phyloP scores from a whole-genome alignment of 73 alveolate genomes.

The Stentor roeselii region DNA sequence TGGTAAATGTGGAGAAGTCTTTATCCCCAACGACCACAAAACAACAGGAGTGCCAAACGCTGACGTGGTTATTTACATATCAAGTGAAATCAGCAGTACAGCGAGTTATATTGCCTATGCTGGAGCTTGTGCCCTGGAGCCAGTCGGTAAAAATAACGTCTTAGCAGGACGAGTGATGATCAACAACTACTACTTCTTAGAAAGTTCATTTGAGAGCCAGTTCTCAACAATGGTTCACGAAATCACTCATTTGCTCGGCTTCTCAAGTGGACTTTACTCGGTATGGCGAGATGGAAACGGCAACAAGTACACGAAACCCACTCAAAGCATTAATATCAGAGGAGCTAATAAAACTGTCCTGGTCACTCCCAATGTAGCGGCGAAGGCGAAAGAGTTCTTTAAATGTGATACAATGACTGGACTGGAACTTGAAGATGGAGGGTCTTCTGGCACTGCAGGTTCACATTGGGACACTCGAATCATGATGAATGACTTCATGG shows the following conservation, averaged over 20 bases:
- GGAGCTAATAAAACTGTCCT: background rate
- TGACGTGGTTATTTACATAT: background rate
- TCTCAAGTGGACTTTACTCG: background rate
- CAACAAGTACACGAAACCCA: background rate
- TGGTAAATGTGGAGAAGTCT: background rate
- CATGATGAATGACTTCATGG: background rate
- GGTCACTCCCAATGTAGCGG: background rate
- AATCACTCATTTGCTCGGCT: conserved; percentile 5
- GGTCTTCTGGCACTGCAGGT: conserved; percentile 5
- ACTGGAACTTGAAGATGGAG: conserved; percentile 3
- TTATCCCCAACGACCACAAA: background rate
- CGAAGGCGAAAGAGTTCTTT: background rate
- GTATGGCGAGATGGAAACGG: background rate
- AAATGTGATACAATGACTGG: background rate
- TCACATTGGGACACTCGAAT: background rate
- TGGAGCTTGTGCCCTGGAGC: background rate
- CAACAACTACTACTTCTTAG: background rate
- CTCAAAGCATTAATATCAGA: background rate
- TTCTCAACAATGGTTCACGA: background rate
- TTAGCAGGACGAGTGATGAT: background rate
- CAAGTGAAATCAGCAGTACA: no score
- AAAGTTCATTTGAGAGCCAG: background rate
- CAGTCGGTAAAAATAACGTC: background rate
- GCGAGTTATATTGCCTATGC: background rate
- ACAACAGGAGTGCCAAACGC: background rate